Conservation (phyloP, 1,139 yeast genomes). For the Yamadazyma pseudoaaseri region DNA sequence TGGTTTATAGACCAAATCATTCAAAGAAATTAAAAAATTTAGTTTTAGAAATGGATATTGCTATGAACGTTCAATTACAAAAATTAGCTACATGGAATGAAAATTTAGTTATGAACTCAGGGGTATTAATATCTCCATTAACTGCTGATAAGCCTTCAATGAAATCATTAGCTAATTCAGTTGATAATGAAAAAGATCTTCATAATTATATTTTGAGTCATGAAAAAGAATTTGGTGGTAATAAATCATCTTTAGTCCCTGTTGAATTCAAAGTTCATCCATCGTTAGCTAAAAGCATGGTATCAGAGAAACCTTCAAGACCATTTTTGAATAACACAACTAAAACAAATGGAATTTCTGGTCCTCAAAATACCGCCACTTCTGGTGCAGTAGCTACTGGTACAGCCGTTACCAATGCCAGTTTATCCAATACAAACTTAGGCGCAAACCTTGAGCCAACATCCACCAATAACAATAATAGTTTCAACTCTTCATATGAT, state of each 20-base stretch:
- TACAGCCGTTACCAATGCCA: neutral
- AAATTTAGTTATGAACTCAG: slow-evolving; percentile 77
- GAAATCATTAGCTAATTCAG: slow-evolving; percentile 70
- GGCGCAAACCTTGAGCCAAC: slow-evolving; percentile 1
- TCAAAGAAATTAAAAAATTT: slow-evolving; percentile 73
- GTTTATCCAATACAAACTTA: neutral
- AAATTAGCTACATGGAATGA: slow-evolving; percentile 88
- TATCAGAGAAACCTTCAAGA: slow-evolving; percentile 39
- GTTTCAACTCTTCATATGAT: slow-evolving; percentile 2
- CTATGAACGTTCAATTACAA: slow-evolving; percentile 82
- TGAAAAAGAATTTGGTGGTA: slow-evolving; percentile 31
- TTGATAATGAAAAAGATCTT: slow-evolving; percentile 81
- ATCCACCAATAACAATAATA: slow-evolving; percentile 1
- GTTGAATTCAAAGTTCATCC: slow-evolving; percentile 81
- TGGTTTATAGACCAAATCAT: slow-evolving; percentile 73
- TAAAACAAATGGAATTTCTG: neutral
- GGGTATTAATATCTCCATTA: slow-evolving; percentile 78
- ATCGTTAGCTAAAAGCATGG: slow-evolving; percentile 43
- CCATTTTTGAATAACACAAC: slow-evolving; percentile 36
- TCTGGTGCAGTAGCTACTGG: slow-evolving; percentile 1
- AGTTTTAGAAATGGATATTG: slow-evolving; percentile 83
- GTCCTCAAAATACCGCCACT: neutral
- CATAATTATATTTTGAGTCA: slow-evolving; percentile 62
- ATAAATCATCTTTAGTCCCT: slow-evolving; percentile 46
- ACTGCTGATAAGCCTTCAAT: slow-evolving; percentile 57